Percentiles rank a stretch among this genome's conserved stretches.
Evolutionary conservation across 1,284 basidiomycete species (phyloP).

Genomic region (Microbotryomycetes sp.): DNA sequence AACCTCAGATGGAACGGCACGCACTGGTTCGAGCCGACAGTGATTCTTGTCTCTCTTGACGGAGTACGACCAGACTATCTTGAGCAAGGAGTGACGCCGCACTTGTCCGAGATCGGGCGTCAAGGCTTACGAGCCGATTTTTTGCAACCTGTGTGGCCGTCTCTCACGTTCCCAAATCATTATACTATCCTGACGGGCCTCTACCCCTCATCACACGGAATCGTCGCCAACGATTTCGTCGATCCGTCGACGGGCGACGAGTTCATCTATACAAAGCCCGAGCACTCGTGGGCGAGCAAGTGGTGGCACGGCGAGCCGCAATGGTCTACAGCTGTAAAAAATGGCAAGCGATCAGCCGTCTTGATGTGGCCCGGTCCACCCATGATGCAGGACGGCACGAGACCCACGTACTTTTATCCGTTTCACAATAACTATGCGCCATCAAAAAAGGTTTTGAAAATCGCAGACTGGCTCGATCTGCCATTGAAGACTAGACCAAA

Average conservation of each 20-base stretch:
- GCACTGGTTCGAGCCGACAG: constrained; percentile 51
- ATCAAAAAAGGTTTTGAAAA: constrained; percentile 61
- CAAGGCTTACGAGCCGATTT: constrained; percentile 71
- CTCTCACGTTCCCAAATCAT: constrained; percentile 66
- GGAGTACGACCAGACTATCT: constrained; percentile 79
- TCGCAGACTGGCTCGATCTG: constrained; percentile 44
- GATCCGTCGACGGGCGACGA: constrained; percentile 56
- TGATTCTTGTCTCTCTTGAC: constrained; percentile 77
- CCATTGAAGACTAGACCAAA: constrained; percentile 24
- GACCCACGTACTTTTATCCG: constrained; percentile 47
- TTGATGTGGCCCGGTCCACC: constrained; percentile 74
- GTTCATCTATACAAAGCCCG: constrained; percentile 61
- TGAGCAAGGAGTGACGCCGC: constrained; percentile 69
- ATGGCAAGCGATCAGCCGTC: constrained; percentile 68
- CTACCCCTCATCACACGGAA: constrained; percentile 79
- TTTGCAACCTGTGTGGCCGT: constrained; percentile 79
- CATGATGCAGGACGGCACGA: constrained; percentile 55
- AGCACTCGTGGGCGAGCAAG: constrained; percentile 55
- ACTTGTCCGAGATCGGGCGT: constrained; percentile 66
- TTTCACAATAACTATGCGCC: constrained; percentile 56
- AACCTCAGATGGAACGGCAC: constrained; percentile 28
- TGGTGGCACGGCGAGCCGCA: constrained; percentile 90
- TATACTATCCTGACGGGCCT: constrained; percentile 57
- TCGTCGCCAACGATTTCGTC: constrained; percentile 86
- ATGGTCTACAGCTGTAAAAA: constrained; percentile 75